A percentile compares a stretch with the other conserved stretches of the same genome.
phyloP scores from a whole-genome alignment of 2,329 filamentous ascomycete species.

The Sarocladiaceae sp. region DNA sequence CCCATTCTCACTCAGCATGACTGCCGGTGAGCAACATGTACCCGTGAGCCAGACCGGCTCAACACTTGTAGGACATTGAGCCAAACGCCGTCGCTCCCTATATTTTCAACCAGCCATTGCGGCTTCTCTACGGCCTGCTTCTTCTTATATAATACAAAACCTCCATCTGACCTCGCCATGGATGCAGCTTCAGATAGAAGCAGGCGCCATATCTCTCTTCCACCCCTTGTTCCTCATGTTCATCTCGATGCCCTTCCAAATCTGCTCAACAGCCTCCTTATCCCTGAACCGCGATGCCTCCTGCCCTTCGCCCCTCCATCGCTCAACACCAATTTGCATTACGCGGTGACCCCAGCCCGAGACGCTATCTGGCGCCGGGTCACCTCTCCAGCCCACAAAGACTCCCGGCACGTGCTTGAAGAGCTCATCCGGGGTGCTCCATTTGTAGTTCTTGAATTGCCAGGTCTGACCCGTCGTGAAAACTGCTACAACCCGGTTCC shows the following conservation, averaged over 20 bases:
- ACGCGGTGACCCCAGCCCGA: constrained; percentile 83
- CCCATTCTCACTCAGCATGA: no score
- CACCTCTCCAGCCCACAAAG: constrained; percentile 86
- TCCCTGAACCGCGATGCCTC: constrained; percentile 70
- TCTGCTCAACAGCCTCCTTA: constrained; percentile 83
- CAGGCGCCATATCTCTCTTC: constrained; percentile 63
- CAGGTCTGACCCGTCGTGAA: constrained; percentile 97
- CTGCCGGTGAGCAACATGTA: no score
- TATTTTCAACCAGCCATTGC: no score
- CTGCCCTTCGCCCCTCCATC: constrained; percentile 58
- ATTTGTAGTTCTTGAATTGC: constrained; percentile 99
- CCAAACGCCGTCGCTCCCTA: constrained; percentile 1
- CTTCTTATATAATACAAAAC: not conserved
- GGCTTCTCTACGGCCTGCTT: not conserved
- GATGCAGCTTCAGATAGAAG: constrained; percentile 34
- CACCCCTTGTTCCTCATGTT: constrained; percentile 84
- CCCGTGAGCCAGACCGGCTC: no score
- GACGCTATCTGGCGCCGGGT: constrained; percentile 70
- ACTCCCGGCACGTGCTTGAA: constrained; percentile 85
- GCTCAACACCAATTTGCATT: constrained; percentile 71
- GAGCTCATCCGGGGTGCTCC: constrained; percentile 79
- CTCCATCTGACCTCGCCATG: not conserved
- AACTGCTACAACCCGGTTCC: constrained; percentile 88
- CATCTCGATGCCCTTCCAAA: constrained; percentile 84
- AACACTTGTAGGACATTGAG: no score